These are phyloP conservation scores for Geotrichum citri-aurantii DNA, from an alignment of 1,139 yeast species.

Conservation along the genomic window DNA sequence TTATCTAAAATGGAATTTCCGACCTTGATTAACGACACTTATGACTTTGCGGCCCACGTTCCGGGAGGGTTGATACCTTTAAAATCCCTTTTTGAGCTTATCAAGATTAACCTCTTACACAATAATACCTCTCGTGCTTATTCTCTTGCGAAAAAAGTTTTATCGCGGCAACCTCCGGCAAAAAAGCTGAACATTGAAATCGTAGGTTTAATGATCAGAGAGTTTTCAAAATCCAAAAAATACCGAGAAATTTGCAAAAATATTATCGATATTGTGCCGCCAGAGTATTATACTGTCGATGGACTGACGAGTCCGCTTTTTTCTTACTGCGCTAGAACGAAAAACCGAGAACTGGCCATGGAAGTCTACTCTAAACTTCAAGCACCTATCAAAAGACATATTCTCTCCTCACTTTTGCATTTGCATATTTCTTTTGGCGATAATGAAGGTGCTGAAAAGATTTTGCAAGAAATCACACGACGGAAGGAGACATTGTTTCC, in stretches of 20 bases:
- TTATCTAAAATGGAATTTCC: slow-evolving; percentile 20
- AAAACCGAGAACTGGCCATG: slow-evolving; percentile 24
- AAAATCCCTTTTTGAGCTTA: slow-evolving; percentile 18
- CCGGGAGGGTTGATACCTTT: slow-evolving; percentile 25
- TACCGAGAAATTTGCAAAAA: slow-evolving; percentile 22
- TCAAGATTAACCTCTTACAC: slow-evolving; percentile 18
- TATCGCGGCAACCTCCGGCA: slow-evolving; percentile 11
- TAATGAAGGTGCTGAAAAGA: slow-evolving; percentile 39
- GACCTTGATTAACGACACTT: slow-evolving; percentile 25
- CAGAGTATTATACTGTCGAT: slow-evolving; percentile 22
- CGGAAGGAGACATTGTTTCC: slow-evolving; percentile 20
- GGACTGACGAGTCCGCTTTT: slow-evolving; percentile 29
- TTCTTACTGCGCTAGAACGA: slow-evolving; percentile 24
- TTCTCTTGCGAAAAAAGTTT: slow-evolving; percentile 20
- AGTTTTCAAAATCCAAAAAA: slow-evolving; percentile 23
- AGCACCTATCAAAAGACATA: slow-evolving; percentile 25
- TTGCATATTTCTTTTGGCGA: slow-evolving; percentile 41
- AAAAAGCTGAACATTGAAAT: slow-evolving; percentile 18
- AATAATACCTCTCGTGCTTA: slow-evolving; percentile 21
- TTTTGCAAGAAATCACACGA: slow-evolving; percentile 33
- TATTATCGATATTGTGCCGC: slow-evolving; percentile 30
- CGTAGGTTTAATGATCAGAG: slow-evolving; percentile 23
- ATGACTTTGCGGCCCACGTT: slow-evolving; percentile 15
- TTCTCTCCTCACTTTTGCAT: slow-evolving; percentile 38
- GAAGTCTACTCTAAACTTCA: slow-evolving; percentile 23